Evolutionary conservation across 2,329 filamentous ascomycete genomes (phyloP), one percentile per base, ranked within the genome.

Genomic region (Teratosphaeria destructans): DNA sequence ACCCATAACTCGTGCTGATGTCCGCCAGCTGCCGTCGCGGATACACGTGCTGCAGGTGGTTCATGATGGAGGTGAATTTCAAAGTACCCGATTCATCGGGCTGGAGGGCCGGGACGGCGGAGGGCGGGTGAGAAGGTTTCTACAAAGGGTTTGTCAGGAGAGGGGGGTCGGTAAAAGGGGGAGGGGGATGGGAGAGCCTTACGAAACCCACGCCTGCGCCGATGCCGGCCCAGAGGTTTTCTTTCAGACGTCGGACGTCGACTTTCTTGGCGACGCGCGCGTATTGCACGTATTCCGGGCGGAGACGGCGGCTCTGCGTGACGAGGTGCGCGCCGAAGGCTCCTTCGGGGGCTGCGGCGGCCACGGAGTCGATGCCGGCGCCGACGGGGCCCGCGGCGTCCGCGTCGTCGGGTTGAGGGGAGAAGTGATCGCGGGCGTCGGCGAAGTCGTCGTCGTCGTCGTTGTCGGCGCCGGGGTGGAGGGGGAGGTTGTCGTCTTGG

Each of bases 41-140:
- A 70, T 99, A 99, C 7, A 96, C 90, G 4, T 81, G 76, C 71
- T 95, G 89, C 54, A 99, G 78, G 62, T 86, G 86, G 71, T 95
- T 95, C 85, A 99, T 95, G 61, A 99, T 86, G 23, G 87, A 80
- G 0, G 92, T 97, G 75, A 99, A 99, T 68, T 88, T 91, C 65
- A 96, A 81, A 3, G 80, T 73, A 63, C 77, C 76, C 57, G 78
- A 71, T 14, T 82, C 80, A 39, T 66, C 63, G 29, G 58, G 54
- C 3, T 63, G 60, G 3, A 68, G 58, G 5, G 64, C 57, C 8
- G 69, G 67, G 65, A 67, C 63, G 54, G 66, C 57, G 12, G 63
- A 47, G 3, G 63, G 59, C 1, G 63, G 62, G 57, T 63, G 61
- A 26, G 58, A 16, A 11, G 37, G 56, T 56, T 35, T 54, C 27